These are phyloP conservation scores for Nannizzia gypsea DNA, from an alignment of 2,329 filamentous ascomycete genomes.

Conservation along the genomic window DNA sequence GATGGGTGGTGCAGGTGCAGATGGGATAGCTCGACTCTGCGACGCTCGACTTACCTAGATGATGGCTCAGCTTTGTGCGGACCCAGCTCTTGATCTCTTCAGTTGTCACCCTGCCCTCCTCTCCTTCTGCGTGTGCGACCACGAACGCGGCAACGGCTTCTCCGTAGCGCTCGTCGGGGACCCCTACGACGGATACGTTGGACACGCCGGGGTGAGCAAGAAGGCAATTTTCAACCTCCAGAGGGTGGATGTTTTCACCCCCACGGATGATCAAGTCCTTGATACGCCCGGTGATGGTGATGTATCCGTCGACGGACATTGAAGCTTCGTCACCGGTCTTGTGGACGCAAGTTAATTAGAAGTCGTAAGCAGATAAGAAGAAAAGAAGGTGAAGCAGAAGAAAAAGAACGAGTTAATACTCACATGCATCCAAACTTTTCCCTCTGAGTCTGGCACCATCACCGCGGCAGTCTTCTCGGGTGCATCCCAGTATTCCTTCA, in stretches of 20 bases:
- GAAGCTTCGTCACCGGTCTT: conserved; percentile 80
- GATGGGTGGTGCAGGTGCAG: too few species aligned
- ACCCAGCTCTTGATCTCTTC: conserved; percentile 63
- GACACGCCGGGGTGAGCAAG: conserved; percentile 57
- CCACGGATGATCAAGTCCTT: conserved; percentile 93
- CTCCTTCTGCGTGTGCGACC: conserved; percentile 38
- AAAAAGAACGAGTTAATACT: conserved; percentile 16
- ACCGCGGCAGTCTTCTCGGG: conserved; percentile 56
- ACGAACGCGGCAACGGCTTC: conserved; percentile 82
- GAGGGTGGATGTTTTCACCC: conserved; percentile 89
- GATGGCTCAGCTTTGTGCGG: conserved; percentile 54
- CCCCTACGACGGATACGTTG: conserved; percentile 71
- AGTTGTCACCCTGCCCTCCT: conserved; percentile 36
- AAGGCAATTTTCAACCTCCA: conserved; percentile 84
- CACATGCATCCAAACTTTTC: conserved; percentile 65
- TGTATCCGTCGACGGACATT: conserved; percentile 73
- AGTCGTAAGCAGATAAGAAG: not conserved
- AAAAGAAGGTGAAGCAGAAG: not conserved
- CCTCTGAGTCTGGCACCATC: conserved; percentile 44
- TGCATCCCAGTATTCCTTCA: conserved; percentile 85
- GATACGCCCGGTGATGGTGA: conserved; percentile 79
- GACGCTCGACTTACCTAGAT: conserved; percentile 43
- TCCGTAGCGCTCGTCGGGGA: conserved; percentile 71
- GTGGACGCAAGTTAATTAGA: not conserved
- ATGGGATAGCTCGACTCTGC: not conserved